Evolutionary conservation across 2,329 filamentous ascomycete genomes (phyloP).

Genomic region (Apiospora aurea): DNA sequence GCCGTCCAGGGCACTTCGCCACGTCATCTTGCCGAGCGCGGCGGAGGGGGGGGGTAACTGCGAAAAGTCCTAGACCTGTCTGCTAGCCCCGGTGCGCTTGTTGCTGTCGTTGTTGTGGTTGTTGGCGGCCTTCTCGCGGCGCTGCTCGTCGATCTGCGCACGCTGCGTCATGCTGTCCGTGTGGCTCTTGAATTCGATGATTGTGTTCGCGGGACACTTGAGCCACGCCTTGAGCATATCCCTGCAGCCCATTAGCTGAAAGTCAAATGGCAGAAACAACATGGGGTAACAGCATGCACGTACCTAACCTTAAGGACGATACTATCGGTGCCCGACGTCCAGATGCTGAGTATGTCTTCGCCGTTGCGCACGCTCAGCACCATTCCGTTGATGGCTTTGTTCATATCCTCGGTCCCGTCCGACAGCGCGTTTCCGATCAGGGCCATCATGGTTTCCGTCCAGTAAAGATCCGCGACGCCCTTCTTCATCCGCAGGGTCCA

Average conservation of each 20-base stretch:
- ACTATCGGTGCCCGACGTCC: conserved; percentile 92
- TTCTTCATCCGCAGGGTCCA: conserved; percentile 98
- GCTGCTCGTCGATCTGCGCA: conserved; percentile 87
- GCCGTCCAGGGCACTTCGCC: background rate
- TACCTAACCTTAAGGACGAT: conserved; percentile 89
- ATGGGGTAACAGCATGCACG: conserved; percentile 54
- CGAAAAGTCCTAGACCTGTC: background rate
- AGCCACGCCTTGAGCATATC: conserved; percentile 94
- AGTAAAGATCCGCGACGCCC: conserved; percentile 94
- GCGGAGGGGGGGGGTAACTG: background rate
- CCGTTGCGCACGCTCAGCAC: conserved; percentile 94
- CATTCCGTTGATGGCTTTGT: conserved; percentile 94
- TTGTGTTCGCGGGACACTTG: conserved; percentile 84
- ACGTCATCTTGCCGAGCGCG: background rate
- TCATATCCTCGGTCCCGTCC: conserved; percentile 84
- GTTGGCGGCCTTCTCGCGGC: conserved; percentile 78
- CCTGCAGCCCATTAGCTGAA: conserved; percentile 54
- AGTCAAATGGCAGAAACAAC: background rate
- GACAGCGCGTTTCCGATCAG: conserved; percentile 94
- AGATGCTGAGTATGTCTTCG: conserved; percentile 97
- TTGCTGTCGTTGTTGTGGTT: conserved; percentile 31
- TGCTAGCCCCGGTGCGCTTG: conserved; percentile 1
- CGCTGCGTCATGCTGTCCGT: conserved; percentile 95
- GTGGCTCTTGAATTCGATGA: conserved; percentile 94
- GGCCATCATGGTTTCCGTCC: conserved; percentile 91